A percentile compares a stretch with the other conserved stretches of the same genome.
These are phyloP conservation scores for Cladosporium austrohemisphaericum DNA, from an alignment of 2,329 filamentous ascomycete genomes.

Conservation along the genomic window DNA sequence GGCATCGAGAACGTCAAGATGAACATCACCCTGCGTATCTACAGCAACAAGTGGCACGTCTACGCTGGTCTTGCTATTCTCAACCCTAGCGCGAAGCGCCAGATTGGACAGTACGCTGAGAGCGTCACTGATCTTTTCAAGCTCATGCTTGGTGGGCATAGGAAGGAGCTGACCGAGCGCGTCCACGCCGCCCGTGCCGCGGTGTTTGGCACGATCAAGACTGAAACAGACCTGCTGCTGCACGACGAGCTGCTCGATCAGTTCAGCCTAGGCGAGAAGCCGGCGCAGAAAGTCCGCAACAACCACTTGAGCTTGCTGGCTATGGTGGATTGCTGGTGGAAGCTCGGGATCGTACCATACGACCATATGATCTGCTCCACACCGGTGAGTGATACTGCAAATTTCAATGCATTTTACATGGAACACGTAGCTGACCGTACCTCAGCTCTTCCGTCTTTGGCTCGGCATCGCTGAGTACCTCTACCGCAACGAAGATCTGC, in stretches of 20 bases:
- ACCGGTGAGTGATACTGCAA: slow-evolving; percentile 67
- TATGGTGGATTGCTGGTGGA: slow-evolving; percentile 98
- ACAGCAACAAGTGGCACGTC: slow-evolving; percentile 98
- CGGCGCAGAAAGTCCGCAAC: slow-evolving; percentile 70
- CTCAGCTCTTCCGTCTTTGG: slow-evolving; percentile 88
- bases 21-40: slow-evolving; percentile 95
- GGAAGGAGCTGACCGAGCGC: slow-evolving; percentile 67
- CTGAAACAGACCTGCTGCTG: slow-evolving; percentile 64
- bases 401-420: too few species aligned
- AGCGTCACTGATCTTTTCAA: slow-evolving; percentile 94
- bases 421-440: too few species aligned
- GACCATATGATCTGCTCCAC: slow-evolving; percentile 99
- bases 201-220: slow-evolving; percentile 55
- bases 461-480: slow-evolving; percentile 96
- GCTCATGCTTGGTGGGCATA: slow-evolving; percentile 85
- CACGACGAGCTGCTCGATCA: slow-evolving; percentile 78
- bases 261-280: slow-evolving; percentile 74
- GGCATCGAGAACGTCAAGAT: slow-evolving; percentile 99
- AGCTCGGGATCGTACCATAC: slow-evolving; percentile 88
- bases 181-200: slow-evolving; percentile 75
- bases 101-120: slow-evolving; percentile 90
- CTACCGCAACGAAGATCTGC: slow-evolving; percentile 74
- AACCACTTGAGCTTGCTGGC: slow-evolving; percentile 90
- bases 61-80: slow-evolving; percentile 96
- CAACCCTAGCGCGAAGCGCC: slow-evolving; percentile 85